A percentile compares a stretch with the other conserved stretches of the same genome.
Evolutionary conservation across 2,329 filamentous ascomycete species (phyloP).

Genomic region (Pseudohalonectria lignicola): DNA sequence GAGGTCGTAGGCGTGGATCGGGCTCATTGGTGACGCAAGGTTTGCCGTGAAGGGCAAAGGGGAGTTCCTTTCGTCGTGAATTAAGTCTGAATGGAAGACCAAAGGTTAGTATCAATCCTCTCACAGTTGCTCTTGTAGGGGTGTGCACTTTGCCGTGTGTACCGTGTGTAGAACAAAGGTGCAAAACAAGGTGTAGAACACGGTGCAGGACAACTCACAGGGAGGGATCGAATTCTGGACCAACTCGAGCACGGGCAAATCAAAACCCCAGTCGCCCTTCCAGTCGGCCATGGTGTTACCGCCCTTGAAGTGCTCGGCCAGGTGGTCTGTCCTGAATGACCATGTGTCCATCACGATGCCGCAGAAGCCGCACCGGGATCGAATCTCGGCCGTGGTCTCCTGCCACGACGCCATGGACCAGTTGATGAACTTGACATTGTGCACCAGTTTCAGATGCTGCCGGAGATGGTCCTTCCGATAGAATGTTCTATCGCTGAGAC

Average conservation of each 20-base stretch:
- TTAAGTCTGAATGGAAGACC: slow-evolving; percentile 52
- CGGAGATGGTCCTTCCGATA: slow-evolving; percentile 58
- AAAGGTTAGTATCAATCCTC: neutral
- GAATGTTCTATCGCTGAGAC: slow-evolving; percentile 49
- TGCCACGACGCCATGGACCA: slow-evolving; percentile 60
- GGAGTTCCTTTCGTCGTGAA: slow-evolving; percentile 50
- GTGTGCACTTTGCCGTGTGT: too few relatives aligned
- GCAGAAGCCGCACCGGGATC: slow-evolving; percentile 56
- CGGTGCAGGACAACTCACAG: slow-evolving; percentile 35
- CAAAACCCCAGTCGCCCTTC: slow-evolving; percentile 62
- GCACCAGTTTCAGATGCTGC: slow-evolving; percentile 52
- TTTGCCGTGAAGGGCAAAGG: slow-evolving; percentile 42
- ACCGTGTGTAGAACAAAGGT: too few relatives aligned
- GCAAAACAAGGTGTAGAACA: too few relatives aligned
- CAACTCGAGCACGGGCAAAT: slow-evolving; percentile 47
- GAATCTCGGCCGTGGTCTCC: slow-evolving; percentile 46
- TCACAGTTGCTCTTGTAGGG: neutral
- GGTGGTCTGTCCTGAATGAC: slow-evolving; percentile 48
- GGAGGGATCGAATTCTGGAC: slow-evolving; percentile 58
- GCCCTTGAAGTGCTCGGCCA: slow-evolving; percentile 58
- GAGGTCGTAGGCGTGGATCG: slow-evolving; percentile 49
- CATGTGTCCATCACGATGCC: slow-evolving; percentile 50
- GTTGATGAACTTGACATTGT: slow-evolving; percentile 46
- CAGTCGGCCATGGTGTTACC: slow-evolving; percentile 57
- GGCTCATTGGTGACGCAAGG: slow-evolving; percentile 29